These are phyloP conservation scores for Xerocomus tenax DNA, from an alignment of 1,284 basidiomycete species.

Conservation along the genomic window DNA sequence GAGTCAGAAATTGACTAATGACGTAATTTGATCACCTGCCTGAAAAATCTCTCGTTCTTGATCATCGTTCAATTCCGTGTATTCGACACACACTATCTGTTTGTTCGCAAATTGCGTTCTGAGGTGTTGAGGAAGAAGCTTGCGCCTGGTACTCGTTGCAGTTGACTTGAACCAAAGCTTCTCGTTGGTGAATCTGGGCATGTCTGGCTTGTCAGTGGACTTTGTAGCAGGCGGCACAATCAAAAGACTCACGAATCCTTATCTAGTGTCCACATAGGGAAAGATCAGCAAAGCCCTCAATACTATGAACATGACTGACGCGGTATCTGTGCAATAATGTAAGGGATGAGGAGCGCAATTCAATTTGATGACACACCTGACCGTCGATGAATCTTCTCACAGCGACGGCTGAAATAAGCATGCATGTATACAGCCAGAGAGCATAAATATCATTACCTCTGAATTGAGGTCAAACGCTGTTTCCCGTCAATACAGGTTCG, in stretches of 20 bases:
- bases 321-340: constrained; percentile 24
- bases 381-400: constrained; percentile 42
- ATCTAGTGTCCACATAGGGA: constrained; percentile 20
- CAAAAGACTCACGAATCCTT: constrained; percentile 34
- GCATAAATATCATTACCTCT: constrained; percentile 31
- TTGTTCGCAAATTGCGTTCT: constrained; percentile 36
- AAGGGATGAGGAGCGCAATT: neutral
- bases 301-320: constrained; percentile 24
- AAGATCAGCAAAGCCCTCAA: constrained; percentile 5
- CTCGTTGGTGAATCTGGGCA: constrained; percentile 30
- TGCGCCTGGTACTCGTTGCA: constrained; percentile 18
- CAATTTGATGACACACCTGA: constrained; percentile 30
- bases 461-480: constrained; percentile 47
- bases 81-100: constrained; percentile 47
- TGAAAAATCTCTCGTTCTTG: constrained; percentile 33
- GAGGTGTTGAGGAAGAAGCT: constrained; percentile 23
- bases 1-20: neutral
- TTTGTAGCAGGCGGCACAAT: neutral
- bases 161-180: constrained; percentile 35
- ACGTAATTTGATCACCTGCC: constrained; percentile 18
- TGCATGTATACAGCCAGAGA: neutral
- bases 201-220: neutral
- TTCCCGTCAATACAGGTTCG: constrained; percentile 49
- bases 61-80: constrained; percentile 32
- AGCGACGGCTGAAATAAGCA: constrained; percentile 5